Percentiles rank a stretch among this genome's conserved stretches.
Conservation (phyloP, 2,329 filamentous ascomycete genomes). For the Coniella lustricola region DNA sequence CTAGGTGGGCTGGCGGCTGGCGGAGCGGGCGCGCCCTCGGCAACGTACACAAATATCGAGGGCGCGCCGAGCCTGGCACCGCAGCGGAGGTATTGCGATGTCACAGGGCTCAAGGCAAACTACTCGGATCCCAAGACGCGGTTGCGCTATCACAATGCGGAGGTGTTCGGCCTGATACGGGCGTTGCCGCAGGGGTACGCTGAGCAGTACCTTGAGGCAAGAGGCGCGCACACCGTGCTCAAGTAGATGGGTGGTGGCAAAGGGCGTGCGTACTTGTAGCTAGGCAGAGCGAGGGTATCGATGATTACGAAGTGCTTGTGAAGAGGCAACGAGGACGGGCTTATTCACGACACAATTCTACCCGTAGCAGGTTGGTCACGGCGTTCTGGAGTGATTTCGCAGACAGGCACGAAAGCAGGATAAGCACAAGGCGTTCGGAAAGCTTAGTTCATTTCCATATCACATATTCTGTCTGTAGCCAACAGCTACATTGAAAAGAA, state of each 20-base stretch:
- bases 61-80: constrained; percentile 82
- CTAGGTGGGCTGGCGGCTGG: constrained; percentile 23
- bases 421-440: neutral
- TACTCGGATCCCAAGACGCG: constrained; percentile 95
- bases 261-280: neutral
- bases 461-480: no score
- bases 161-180: constrained; percentile 81
- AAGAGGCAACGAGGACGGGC: no score
- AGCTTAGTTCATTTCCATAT: no score
- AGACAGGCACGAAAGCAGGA: neutral
- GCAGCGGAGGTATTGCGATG: constrained; percentile 86
- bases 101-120: constrained; percentile 84
- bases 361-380: no score
- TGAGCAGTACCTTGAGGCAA: constrained; percentile 82
- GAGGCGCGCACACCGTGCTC: constrained; percentile 86
- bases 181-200: constrained; percentile 72
- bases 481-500: no score
- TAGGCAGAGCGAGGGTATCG: no score
- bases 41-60: constrained; percentile 88
- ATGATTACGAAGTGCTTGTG: no score
- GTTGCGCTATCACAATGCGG: constrained; percentile 84
- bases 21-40: constrained; percentile 49
- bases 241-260: constrained; percentile 50
- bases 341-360: no score
- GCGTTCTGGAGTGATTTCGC: no score